Base-by-base conservation (phyloP, 2,329 filamentous ascomycete genomes). In the Cyanodermella asteris region DNA sequence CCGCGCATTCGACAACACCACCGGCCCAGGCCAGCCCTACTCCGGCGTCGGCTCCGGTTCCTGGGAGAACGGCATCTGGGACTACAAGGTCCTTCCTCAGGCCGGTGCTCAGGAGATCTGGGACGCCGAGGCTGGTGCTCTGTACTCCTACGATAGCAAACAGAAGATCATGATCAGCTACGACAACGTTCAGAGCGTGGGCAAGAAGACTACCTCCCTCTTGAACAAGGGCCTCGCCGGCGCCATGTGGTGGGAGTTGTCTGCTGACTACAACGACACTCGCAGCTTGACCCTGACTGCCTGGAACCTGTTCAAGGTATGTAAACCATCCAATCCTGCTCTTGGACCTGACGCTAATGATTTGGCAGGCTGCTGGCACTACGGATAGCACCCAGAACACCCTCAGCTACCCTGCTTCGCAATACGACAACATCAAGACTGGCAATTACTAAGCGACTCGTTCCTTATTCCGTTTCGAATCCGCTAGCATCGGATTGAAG, bases 201-300 rank as follows among this genome's bases (percentile, higher is more conserved):
- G 55, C 35, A 44, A 51, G 35, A 94, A 93, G 55, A 68, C 70
- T 2, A 51, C 63, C 7, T 91, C 69, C 44, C 64, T 93, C 41
- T 62, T 57, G 40, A 45, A 62, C 12, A 53, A 60, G 22, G 56
- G 64, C 0, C 59, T 93, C 0, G 82, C 81, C 2, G 84, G 84
- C 11, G 78, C 64, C n/a, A 93, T 94, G 82, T 94, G 80, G 80
- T 90, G 77, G 77, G 82, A 93, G 52, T 77, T 68, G 38, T 84
- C 73, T 39, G 71, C 65, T 1, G 84, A 93, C 44, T 71, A 69
- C 41, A 42, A 48, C 3, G 69, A 67, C 0, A 47, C 46, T 7
- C 53, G 58, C 0, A 84, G 76, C 37, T 44, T 93, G 41, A 80
- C 61, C 20, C 47, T 50, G 32, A 27, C 41, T 34, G 8, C 13